These are phyloP conservation scores for Beauveria varroae DNA, from an alignment of 2,329 filamentous ascomycete genomes.

Conservation along the genomic window DNA sequence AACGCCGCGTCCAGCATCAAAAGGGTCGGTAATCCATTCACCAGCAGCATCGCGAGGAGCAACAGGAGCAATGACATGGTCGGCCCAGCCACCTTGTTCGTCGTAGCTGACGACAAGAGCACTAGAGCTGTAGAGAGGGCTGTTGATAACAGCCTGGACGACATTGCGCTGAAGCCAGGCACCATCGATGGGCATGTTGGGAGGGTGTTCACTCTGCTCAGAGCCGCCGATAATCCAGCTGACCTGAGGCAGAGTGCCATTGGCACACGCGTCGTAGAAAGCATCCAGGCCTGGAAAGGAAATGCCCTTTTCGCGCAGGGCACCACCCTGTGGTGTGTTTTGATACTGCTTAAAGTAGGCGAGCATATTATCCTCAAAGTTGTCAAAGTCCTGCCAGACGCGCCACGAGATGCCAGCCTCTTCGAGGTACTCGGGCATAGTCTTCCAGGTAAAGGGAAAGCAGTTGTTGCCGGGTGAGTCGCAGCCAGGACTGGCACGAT, in stretches of 20 bases:
- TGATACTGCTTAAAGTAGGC: conserved; percentile 45
- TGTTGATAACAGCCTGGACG: conserved; percentile 40
- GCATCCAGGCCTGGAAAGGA: conserved; percentile 37
- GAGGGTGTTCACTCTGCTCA: conserved; percentile 48
- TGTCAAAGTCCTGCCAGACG: conserved; percentile 39
- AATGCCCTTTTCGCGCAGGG: conserved; percentile 36
- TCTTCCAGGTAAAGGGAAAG: conserved; percentile 45
- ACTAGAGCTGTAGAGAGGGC: conserved; percentile 40
- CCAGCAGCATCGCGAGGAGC: conserved; percentile 38
- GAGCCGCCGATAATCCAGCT: conserved; percentile 46
- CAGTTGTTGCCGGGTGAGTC: conserved; percentile 36
- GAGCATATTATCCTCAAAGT: conserved; percentile 45
- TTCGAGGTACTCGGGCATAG: conserved; percentile 39
- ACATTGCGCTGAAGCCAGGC: conserved; percentile 48
- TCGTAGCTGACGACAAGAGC: conserved; percentile 46
- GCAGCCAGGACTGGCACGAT: conserved; percentile 30
- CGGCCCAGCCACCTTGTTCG: conserved; percentile 47
- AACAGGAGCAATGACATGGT: conserved; percentile 42
- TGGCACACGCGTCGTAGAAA: conserved; percentile 41
- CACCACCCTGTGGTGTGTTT: conserved; percentile 29
- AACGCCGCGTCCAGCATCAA: conserved; percentile 25
- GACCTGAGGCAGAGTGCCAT: conserved; percentile 42
- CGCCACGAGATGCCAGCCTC: conserved; percentile 42
- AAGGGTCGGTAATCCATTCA: conserved; percentile 40
- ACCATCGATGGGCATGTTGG: conserved; percentile 45